A percentile compares a stretch with the other conserved stretches of the same genome.
Evolutionary conservation across 306 rosid species (phyloP).

Genomic region (Inga leiocalycina): DNA sequence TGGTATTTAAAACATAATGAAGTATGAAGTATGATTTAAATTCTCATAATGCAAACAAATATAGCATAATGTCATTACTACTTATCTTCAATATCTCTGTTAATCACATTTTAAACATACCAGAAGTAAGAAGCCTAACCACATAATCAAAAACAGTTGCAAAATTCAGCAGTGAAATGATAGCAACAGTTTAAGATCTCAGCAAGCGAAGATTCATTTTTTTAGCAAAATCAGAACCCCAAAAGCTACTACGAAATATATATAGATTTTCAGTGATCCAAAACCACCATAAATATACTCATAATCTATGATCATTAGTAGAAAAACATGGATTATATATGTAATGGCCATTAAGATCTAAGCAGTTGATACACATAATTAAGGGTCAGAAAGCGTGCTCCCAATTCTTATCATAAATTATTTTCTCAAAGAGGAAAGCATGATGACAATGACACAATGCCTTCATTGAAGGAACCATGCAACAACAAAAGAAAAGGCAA

Average conservation of each 20-base stretch:
- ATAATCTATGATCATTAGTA: neutral
- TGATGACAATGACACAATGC: neutral
- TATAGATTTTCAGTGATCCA: too few species aligned
- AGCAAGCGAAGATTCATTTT: too few species aligned
- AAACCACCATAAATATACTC: too few species aligned
- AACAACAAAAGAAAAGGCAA: neutral
- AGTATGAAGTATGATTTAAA: neutral
- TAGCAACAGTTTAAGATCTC: too few species aligned
- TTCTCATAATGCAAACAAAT: neutral
- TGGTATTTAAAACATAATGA: too few species aligned
- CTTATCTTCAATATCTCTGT: conserved; percentile 11
- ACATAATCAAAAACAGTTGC: neutral
- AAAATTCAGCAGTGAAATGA: too few species aligned
- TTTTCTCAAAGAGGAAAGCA: neutral
- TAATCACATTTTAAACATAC: neutral
- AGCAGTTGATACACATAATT: neutral
- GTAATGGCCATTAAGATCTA: neutral
- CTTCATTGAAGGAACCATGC: neutral
- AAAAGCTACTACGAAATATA: too few species aligned
- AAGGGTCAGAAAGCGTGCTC: neutral
- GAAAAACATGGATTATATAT: neutral
- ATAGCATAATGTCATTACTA: neutral
- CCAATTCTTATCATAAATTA: neutral
- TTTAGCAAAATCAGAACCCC: too few species aligned
- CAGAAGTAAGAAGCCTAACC: neutral